These are phyloP conservation scores for Cutaneotrichosporon curvatum DNA, from an alignment of 1,284 basidiomycete species.

Conservation along the genomic window DNA sequence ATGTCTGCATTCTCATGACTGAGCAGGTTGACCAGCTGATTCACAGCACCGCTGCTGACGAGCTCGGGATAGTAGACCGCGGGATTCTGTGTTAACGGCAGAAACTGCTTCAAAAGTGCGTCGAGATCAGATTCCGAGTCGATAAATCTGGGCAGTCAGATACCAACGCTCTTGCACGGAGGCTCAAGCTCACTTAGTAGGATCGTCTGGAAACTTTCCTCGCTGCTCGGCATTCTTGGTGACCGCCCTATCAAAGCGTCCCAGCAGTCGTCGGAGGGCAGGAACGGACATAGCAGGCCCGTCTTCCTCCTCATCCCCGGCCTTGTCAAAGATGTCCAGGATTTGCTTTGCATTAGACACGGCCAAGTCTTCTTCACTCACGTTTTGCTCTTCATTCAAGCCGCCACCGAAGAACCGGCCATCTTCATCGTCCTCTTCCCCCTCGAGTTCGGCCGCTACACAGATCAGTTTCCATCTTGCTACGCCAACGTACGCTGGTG, in stretches of 20 bases:
- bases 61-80: conserved; percentile 82
- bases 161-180: not conserved
- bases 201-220: conserved; percentile 82
- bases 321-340: conserved; percentile 66
- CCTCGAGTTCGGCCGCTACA: not conserved
- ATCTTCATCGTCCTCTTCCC: conserved; percentile 78
- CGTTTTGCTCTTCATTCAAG: conserved; percentile 79
- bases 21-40: conserved; percentile 68
- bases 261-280: conserved; percentile 64
- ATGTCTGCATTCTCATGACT: conserved; percentile 92
- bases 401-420: conserved; percentile 91
- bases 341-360: conserved; percentile 37
- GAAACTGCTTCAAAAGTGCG: conserved; percentile 70
- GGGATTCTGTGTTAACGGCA: conserved; percentile 83
- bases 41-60: conserved; percentile 63
- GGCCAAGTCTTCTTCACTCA: conserved; percentile 30
- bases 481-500: not conserved
- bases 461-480: not conserved
- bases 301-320: conserved; percentile 52
- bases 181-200: conserved; percentile 61
- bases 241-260: conserved; percentile 77
- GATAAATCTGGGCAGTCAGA: conserved; percentile 67
- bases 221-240: conserved; percentile 92
- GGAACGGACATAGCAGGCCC: conserved; percentile 54
- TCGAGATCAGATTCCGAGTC: conserved; percentile 96